phyloP scores from a whole-genome alignment of 1,284 basidiomycete genomes.

The Rhodotorula sp. region DNA sequence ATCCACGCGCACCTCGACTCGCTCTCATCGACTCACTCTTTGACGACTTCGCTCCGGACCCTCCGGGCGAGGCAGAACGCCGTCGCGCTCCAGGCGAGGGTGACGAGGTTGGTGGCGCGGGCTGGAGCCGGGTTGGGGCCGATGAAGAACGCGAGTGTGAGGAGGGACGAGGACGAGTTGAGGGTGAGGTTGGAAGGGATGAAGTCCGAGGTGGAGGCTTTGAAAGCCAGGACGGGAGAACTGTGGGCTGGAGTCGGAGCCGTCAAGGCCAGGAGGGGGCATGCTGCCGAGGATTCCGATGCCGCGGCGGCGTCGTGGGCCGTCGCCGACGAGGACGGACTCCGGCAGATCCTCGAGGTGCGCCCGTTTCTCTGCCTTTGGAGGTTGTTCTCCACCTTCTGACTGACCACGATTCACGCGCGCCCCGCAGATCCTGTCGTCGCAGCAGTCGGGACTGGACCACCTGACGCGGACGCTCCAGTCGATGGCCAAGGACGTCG shows the following conservation, averaged over 20 bases:
- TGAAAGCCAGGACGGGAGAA: conserved; percentile 12
- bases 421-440: conserved; percentile 20
- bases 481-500: conserved; percentile 25
- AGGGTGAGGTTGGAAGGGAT: conserved; percentile 29
- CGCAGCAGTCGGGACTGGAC: conserved; percentile 36
- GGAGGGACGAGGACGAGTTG: conserved; percentile 33
- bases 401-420: background rate
- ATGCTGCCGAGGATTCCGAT: too few relatives aligned
- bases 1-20: conserved; percentile 26
- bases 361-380: too few relatives aligned
- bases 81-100: conserved; percentile 6
- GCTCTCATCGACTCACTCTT: conserved; percentile 19
- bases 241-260: conserved; percentile 36
- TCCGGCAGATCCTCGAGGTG: conserved; percentile 35
- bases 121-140: background rate
- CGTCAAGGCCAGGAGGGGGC: conserved; percentile 23
- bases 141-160: conserved; percentile 1
- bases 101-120: conserved; percentile 20
- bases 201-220: conserved; percentile 18
- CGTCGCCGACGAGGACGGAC: conserved; percentile 39
- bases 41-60: conserved; percentile 28
- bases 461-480: conserved; percentile 33
- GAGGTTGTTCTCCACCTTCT: background rate
- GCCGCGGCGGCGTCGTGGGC: conserved; percentile 30
- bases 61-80: conserved; percentile 28